phyloP scores from a whole-genome alignment of 176 grass and related monocot species.

The Leersia perrieri region DNA sequence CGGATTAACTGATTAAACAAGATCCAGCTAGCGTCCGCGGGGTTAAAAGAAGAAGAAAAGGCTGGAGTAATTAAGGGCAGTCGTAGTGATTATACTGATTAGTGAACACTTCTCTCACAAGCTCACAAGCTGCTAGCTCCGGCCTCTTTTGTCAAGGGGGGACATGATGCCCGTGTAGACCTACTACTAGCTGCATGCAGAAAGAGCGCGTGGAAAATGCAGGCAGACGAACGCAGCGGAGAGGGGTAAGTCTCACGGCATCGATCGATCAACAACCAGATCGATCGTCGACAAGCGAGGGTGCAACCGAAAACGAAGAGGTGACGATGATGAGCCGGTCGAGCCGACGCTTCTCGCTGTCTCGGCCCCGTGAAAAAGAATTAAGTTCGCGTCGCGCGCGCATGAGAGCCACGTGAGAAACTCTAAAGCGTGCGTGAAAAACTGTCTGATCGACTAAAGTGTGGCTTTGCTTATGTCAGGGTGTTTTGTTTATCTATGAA shows the following conservation, averaged over 20 bases:
- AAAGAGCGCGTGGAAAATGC: not conserved
- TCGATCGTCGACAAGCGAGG: no score
- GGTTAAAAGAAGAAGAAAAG: no score
- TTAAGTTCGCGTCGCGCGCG: not conserved
- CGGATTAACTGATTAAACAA: not conserved
- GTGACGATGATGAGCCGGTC: not conserved
- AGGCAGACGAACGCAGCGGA: not conserved
- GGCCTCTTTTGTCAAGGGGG: not conserved
- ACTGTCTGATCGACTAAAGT: not conserved
- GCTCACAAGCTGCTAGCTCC: not conserved
- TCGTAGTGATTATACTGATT: no score
- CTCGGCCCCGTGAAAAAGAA: not conserved
- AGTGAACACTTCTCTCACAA: not conserved
- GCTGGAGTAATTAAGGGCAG: no score
- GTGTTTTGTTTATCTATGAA: not conserved
- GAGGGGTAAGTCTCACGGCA: constrained; percentile 31
- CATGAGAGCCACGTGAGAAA: not conserved
- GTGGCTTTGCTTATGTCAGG: not conserved
- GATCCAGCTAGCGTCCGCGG: no score
- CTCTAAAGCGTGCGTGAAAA: not conserved
- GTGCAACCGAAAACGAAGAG: not conserved
- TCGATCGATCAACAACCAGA: constrained; percentile 14
- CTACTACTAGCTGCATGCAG: not conserved
- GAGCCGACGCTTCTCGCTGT: not conserved
- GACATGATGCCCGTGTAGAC: constrained; percentile 13